A percentile compares a stretch with the other conserved stretches of the same genome.
These are phyloP conservation scores for Lepiota venenata DNA, from an alignment of 768 basidiomycete species.

Conservation along the genomic window DNA sequence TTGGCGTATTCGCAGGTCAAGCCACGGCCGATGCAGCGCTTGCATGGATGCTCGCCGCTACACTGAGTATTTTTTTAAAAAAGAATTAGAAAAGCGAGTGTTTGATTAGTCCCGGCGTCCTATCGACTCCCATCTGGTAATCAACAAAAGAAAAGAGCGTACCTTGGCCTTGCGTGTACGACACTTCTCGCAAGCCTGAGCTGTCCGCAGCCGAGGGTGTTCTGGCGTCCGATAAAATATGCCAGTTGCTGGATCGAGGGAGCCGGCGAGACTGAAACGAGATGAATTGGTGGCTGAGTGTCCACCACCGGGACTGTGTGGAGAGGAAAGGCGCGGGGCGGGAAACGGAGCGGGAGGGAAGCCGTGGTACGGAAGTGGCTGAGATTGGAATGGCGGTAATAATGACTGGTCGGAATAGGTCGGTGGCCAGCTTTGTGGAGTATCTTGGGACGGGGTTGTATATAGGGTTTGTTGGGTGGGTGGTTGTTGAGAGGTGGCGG, in stretches of 20 bases:
- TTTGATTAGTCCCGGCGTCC: background rate
- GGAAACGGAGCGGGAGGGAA: conserved; percentile 26
- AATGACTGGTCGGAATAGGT: conserved; percentile 18
- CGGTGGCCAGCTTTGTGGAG: conserved; percentile 24
- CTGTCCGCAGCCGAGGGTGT: conserved; percentile 63
- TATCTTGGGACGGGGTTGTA: conserved; percentile 6
- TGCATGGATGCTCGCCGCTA: conserved; percentile 71
- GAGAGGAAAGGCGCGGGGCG: conserved; percentile 26
- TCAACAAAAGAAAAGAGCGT: conserved; percentile 16
- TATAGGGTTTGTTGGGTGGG: conserved; percentile 4
- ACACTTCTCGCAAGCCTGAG: conserved; percentile 76
- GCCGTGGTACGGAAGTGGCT: conserved; percentile 13
- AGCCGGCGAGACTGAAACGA: conserved; percentile 42
- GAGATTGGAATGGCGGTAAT: conserved; percentile 13
- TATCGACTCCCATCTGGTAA: background rate
- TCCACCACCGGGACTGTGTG: conserved; percentile 15
- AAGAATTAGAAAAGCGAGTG: no score
- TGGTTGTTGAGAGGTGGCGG: background rate
- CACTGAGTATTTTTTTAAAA: conserved; percentile 38
- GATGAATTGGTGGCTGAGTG: conserved; percentile 3
- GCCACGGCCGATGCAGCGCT: conserved; percentile 57
- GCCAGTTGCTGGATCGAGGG: conserved; percentile 61
- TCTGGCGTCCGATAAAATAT: conserved; percentile 64
- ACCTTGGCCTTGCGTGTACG: conserved; percentile 74
- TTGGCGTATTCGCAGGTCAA: conserved; percentile 65